phyloP scores from a whole-genome alignment of 345 rosid genomes.

The Eucalyptus grandis region DNA sequence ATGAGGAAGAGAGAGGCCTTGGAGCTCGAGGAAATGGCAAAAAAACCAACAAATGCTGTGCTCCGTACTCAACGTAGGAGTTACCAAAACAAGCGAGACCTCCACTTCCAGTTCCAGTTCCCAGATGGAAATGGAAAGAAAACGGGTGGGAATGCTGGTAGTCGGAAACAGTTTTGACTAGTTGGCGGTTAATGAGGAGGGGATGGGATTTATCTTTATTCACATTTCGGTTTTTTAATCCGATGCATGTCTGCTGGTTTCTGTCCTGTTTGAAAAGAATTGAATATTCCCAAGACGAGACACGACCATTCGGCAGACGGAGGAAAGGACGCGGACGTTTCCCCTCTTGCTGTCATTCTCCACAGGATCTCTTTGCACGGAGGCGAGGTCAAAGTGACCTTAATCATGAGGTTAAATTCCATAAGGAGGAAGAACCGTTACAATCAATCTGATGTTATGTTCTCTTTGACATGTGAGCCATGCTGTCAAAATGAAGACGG shows the following conservation, averaged over 20 bases:
- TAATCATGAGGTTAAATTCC: not conserved
- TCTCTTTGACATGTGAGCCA: not conserved
- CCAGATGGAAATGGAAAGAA: not conserved
- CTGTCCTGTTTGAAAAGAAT: not conserved
- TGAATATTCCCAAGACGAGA: not conserved
- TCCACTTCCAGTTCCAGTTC: not conserved
- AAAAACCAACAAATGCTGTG: not conserved
- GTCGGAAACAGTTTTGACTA: not conserved
- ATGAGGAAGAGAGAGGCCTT: not conserved
- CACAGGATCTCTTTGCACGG: not conserved
- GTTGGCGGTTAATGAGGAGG: not conserved
- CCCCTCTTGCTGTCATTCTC: not conserved
- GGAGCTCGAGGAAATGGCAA: not conserved
- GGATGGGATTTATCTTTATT: not conserved
- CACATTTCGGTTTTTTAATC: not conserved
- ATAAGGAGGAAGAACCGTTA: no score
- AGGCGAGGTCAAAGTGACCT: not conserved
- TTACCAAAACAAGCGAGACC: not conserved
- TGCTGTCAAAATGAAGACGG: not conserved
- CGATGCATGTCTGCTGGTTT: not conserved
- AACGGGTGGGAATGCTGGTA: not conserved
- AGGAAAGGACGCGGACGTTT: not conserved
- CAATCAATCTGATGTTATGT: no score
- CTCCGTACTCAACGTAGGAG: not conserved
- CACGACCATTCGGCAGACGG: not conserved